Evolutionary conservation across 768 basidiomycete genomes (phyloP).

Genomic region (Pluteus cervinus): DNA sequence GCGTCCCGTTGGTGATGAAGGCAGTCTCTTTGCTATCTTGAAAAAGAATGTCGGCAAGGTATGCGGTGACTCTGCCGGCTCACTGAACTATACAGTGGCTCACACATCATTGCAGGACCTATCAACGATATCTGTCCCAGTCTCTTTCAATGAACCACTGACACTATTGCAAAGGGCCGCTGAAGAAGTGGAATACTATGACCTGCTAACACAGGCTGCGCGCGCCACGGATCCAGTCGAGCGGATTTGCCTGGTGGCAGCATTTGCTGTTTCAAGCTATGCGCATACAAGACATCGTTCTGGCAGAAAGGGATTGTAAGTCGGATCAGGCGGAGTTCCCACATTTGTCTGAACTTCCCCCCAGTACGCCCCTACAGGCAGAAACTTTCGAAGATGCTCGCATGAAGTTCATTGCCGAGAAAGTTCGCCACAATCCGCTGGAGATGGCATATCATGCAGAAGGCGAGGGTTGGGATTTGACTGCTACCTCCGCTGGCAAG

Average conservation of each 20-base stretch:
- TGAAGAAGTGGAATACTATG: constrained; percentile 78
- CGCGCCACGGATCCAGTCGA: constrained; percentile 51
- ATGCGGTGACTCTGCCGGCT: constrained; percentile 7
- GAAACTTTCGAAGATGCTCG: constrained; percentile 84
- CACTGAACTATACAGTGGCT: constrained; percentile 1
- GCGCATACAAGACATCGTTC: constrained; percentile 75
- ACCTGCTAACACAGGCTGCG: constrained; percentile 63
- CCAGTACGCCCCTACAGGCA: constrained; percentile 82
- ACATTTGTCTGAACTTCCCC: constrained; percentile 7
- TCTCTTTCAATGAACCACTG: constrained; percentile 86
- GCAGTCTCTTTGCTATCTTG: constrained; percentile 73
- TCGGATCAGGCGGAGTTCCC: constrained; percentile 11
- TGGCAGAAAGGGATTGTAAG: constrained; percentile 85
- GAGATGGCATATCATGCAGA: constrained; percentile 84
- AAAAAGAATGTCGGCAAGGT: constrained; percentile 91
- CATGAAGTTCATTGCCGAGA: constrained; percentile 82
- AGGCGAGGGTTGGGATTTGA: constrained; percentile 70
- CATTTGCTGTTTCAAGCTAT: constrained; percentile 82
- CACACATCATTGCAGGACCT: constrained; percentile 49
- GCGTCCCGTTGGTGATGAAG: constrained; percentile 63
- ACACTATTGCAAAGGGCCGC: constrained; percentile 77
- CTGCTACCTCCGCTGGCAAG: constrained; percentile 72
- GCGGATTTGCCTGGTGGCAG: constrained; percentile 71
- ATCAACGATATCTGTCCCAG: constrained; percentile 78
- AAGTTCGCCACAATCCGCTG: constrained; percentile 81